Base-by-base conservation (phyloP, 148 eudicot genomes). In the Vaccinium macrocarpon region DNA sequence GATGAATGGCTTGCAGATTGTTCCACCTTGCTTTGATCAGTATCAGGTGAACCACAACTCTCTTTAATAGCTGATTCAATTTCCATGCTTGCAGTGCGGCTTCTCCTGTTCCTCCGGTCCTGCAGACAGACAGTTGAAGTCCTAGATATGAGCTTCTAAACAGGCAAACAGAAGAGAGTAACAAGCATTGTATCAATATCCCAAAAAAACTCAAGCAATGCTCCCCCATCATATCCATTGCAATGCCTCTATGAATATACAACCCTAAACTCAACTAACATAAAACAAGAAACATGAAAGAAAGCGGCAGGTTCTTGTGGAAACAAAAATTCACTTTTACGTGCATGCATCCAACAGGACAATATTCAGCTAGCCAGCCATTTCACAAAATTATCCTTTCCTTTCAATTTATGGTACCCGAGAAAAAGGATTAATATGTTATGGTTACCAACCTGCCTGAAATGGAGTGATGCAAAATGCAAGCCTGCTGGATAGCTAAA, bases 41-140 rank as follows among this genome's bases (percentile, higher is more conserved):
- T 82, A 53, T 91, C 93, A 81, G 90, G 91, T 81, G 91, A 86
- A 83, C 86, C 89, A 27, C 92, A 59, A 27, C 87, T 90, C 87
- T 92, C 98, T 87, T 89, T 92, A 80, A 86, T 87, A 57, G 92
- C 73, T 2, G 38, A 88, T 78, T 93, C 96, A 21, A 93, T 88
- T 46, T 95, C 98, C 93, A 95, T 89, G 88, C 98, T 95, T 35
- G 94, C 82, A 50, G 97, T 91, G 35, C 93, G 94, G 88, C 92
- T 91, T 87, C 89, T 95, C 84, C 91, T 90, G 83, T 81, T 88
- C 89, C 97, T 90, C 14, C 97, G 94, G 72, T 95, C 98, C 98
- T 95, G 92, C 83, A 87, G 85, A 86, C 59, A 29, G 16, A 48
- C 18, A 9, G 55, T 62, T 46, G 42, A 50, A 62, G 84, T 35